Conservation (phyloP, 176 grass and related monocot genomes). For the Luzula sylvatica region DNA sequence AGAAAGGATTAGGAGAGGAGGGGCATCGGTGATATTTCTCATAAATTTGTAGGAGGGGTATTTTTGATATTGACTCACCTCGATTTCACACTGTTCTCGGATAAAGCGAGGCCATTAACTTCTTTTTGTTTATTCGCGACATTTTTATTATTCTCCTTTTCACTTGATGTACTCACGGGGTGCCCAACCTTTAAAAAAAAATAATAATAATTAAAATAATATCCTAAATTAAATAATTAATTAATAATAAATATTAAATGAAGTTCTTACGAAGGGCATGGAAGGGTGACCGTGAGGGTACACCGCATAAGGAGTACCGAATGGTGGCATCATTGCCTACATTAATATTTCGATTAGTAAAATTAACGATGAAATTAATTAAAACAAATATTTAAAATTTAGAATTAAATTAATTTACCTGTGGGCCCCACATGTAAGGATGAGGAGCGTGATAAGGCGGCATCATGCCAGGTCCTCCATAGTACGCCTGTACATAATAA, state of each 20-base stretch:
- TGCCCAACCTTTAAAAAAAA: constrained; percentile 39
- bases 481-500: constrained; percentile 51
- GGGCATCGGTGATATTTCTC: no score
- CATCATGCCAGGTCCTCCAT: constrained; percentile 67
- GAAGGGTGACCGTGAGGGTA: constrained; percentile 46
- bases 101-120: constrained; percentile 35
- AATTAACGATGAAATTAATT: background rate
- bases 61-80: constrained; percentile 31
- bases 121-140: constrained; percentile 44
- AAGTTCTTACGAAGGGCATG: constrained; percentile 49
- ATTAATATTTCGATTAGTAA: background rate
- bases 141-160: constrained; percentile 36
- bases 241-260: constrained; percentile 3
- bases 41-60: no score
- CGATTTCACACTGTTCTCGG: constrained; percentile 40
- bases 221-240: constrained; percentile 4
- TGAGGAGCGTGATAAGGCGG: constrained; percentile 44
- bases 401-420: constrained; percentile 29
- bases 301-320: constrained; percentile 61
- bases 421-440: constrained; percentile 65
- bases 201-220: background rate
- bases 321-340: constrained; percentile 48
- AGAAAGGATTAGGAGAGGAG: no score
- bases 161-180: constrained; percentile 47
- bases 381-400: background rate